Evolutionary conservation across 169 alveolate genomes (phyloP).

Genomic region (Perkinsus marinus): DNA sequence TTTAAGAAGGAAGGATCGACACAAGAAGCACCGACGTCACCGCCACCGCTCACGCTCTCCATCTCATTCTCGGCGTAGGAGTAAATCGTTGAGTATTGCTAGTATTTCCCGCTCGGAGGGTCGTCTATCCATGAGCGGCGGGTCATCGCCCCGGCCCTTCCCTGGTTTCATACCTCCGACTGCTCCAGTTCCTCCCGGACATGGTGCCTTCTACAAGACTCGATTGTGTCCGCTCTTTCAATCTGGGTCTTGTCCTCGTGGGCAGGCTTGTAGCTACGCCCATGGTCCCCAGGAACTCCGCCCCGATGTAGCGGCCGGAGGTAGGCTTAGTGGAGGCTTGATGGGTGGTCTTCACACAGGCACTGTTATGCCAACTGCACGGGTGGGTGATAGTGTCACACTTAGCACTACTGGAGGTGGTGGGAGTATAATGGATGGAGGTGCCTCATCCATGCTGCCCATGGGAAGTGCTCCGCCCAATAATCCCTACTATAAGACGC

Average conservation of each 20-base stretch:
- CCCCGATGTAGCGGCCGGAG: background rate
- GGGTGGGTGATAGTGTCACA: background rate
- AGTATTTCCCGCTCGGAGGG: background rate
- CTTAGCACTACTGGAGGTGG: background rate
- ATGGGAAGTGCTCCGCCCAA: background rate
- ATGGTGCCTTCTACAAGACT: background rate
- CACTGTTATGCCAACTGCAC: background rate
- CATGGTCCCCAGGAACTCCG: background rate
- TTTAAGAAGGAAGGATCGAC: background rate
- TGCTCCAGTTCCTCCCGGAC: background rate
- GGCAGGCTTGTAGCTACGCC: background rate
- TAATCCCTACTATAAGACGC: background rate
- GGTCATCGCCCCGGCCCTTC: background rate
- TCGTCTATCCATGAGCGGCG: background rate
- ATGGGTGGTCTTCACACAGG: background rate
- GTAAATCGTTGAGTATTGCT: background rate
- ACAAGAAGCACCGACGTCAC: background rate
- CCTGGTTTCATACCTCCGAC: background rate
- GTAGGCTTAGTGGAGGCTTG: background rate
- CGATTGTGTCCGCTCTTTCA: background rate
- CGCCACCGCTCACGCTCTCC: background rate
- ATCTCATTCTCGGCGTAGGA: background rate
- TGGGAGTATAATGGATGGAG: background rate
- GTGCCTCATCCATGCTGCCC: background rate
- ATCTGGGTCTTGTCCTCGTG: background rate